phyloP scores from a whole-genome alignment of 352 stramenopile species.

The Phytopythium aichiense region DNA sequence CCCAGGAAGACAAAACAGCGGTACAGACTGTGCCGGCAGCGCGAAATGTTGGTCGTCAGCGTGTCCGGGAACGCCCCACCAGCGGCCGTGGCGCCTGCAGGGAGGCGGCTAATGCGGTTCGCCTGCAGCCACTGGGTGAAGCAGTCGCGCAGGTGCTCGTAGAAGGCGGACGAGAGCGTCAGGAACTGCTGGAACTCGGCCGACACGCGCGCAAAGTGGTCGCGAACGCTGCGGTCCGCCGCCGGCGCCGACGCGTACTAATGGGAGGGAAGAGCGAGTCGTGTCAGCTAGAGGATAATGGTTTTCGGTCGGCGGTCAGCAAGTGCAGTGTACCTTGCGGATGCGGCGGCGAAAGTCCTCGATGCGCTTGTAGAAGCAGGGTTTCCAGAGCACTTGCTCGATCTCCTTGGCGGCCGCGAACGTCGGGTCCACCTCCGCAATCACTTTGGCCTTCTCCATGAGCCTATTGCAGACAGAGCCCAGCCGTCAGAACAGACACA shows the following conservation, averaged over 20 bases:
- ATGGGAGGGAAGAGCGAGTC: background rate
- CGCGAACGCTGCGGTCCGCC: constrained; percentile 59
- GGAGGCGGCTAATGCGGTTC: constrained; percentile 35
- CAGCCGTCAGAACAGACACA: background rate
- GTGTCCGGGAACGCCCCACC: constrained; percentile 12
- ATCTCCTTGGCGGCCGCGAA: constrained; percentile 69
- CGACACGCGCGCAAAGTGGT: constrained; percentile 76
- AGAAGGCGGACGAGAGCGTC: constrained; percentile 56
- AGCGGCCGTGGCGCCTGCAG: constrained; percentile 9
- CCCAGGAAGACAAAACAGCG: constrained; percentile 83
- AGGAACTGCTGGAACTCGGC: constrained; percentile 76
- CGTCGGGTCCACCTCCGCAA: constrained; percentile 37
- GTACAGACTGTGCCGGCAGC: constrained; percentile 64
- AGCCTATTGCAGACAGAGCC: constrained; percentile 16
- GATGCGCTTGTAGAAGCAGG: constrained; percentile 90
- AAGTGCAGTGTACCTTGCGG: constrained; percentile 43
- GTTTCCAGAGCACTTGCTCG: constrained; percentile 87
- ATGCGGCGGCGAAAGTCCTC: constrained; percentile 86
- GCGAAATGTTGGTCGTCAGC: constrained; percentile 14
- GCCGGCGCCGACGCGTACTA: constrained; percentile 64
- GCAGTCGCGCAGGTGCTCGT: constrained; percentile 55
- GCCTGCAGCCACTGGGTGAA: constrained; percentile 45
- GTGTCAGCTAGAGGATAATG: background rate
- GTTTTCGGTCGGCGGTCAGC: too few species aligned
- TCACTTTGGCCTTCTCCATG: constrained; percentile 41